Evolutionary conservation across 2,329 filamentous ascomycete species (phyloP).

Genomic region (Orbilia quercus): DNA sequence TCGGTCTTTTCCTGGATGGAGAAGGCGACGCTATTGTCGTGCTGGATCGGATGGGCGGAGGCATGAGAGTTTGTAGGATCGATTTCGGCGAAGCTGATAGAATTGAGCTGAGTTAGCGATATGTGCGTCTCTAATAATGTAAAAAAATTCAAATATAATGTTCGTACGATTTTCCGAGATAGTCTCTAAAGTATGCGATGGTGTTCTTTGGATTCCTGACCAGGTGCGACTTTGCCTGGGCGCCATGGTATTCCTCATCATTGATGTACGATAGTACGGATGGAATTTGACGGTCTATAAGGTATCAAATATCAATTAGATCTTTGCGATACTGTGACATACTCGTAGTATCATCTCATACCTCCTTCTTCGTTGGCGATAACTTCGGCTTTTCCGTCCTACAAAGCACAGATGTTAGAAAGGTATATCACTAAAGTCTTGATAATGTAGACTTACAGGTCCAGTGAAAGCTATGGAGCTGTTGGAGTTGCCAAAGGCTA

Average conservation of each 20-base stretch:
- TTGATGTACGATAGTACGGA: conserved; percentile 93
- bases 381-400: conserved; percentile 93
- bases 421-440: conserved; percentile 4
- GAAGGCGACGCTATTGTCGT: conserved; percentile 79
- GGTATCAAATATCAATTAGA: background rate
- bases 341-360: conserved; percentile 65
- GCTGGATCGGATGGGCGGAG: conserved; percentile 86
- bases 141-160: background rate
- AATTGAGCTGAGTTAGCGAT: background rate
- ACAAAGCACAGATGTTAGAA: conserved; percentile 38
- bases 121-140: background rate
- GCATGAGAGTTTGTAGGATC: conserved; percentile 95
- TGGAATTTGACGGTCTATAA: conserved; percentile 93
- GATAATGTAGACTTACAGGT: conserved; percentile 64
- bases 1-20: conserved; percentile 79
- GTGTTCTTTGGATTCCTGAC: conserved; percentile 94
- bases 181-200: conserved; percentile 94
- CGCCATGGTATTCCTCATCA: conserved; percentile 95
- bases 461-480: conserved; percentile 94
- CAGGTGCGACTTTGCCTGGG: conserved; percentile 92
- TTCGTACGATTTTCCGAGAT: conserved; percentile 87
- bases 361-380: conserved; percentile 99
- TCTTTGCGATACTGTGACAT: background rate
- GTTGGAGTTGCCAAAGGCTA: conserved; percentile 98
- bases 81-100: conserved; percentile 83